Base-by-base conservation (phyloP, 768 basidiomycete genomes). In the Podaxis carcinomalis region DNA sequence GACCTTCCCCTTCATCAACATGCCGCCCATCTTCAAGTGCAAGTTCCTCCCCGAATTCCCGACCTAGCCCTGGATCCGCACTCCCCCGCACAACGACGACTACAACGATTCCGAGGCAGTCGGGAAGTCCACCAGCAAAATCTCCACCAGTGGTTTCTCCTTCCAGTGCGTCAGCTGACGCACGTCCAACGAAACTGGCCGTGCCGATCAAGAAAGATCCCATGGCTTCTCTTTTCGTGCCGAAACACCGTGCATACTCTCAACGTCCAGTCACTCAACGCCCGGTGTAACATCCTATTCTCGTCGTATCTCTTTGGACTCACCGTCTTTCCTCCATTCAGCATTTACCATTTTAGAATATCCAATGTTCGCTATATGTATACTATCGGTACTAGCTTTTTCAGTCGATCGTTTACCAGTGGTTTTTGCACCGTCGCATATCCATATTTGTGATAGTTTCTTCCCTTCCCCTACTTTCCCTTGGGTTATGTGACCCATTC, bases 181-280 rank as follows among this genome's bases (percentile, higher is more conserved):
- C 72, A 44, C 72, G 73, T 32, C 72, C 74, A 23, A 66, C 73
- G 56, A 80, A 78, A 66, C 59, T 75, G 36, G 72, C 75, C 10
- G 64, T 74, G 62, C 62, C 75, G 49, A 67, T 72, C 62, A 89
- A 84, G 77, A 89, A 80, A 72, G 83, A 89, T 69, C 86, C 85
- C 23, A 84, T 84, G 83, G 74, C 76, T 54, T 73, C 75, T 66
- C 68, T 82, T 59, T 92, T 92, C 72, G 86, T 92, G 71, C 90
- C 90, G 56, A 92, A 90, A 72, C 88, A 86, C 64, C 86, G 87
- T 61, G 78, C 84, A 23, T 74, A 84, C 66, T 83, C 83, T 23
- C 85, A 86, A 65, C 78, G 76, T 3, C 78, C 82, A 47, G 71
- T 75, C 25, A 10, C 83, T 25, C 85, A 86, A 64, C 78, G 76